Evolutionary conservation across 306 rosid species (phyloP).

Genomic region (Quercus rubra): DNA sequence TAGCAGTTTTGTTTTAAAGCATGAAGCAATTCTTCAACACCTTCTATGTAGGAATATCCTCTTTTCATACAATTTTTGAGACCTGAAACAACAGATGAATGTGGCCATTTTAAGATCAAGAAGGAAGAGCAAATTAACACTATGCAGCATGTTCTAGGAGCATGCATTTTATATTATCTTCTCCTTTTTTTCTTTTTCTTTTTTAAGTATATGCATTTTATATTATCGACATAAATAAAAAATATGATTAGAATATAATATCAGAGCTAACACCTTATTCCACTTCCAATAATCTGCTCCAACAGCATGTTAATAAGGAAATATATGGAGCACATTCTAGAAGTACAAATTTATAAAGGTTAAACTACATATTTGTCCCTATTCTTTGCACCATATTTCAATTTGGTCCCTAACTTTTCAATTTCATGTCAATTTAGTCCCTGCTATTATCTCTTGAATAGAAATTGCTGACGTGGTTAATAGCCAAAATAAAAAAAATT

Average conservation of each 20-base stretch:
- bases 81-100: conserved; percentile 44
- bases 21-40: conserved; percentile 71
- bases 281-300: background rate
- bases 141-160: background rate
- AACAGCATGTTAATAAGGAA: background rate
- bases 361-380: too few relatives aligned
- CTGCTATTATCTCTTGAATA: too few relatives aligned
- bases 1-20: conserved; percentile 61
- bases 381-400: too few relatives aligned
- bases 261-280: background rate
- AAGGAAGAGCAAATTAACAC: background rate
- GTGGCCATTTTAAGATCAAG: conserved; percentile 17
- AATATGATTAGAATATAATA: background rate
- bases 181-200: too few relatives aligned
- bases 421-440: too few relatives aligned
- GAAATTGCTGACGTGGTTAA: too few relatives aligned
- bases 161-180: background rate
- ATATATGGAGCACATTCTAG: background rate
- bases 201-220: background rate
- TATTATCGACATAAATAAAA: background rate
- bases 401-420: too few relatives aligned
- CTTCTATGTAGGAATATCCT: conserved; percentile 74
- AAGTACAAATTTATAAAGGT: background rate
- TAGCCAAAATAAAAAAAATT: too few relatives aligned
- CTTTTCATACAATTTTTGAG: conserved; percentile 72